Percentiles rank a stretch among this genome's conserved stretches.
Conservation (phyloP, 2,329 filamentous ascomycete genomes). For the Ophiostoma fasciatum region DNA sequence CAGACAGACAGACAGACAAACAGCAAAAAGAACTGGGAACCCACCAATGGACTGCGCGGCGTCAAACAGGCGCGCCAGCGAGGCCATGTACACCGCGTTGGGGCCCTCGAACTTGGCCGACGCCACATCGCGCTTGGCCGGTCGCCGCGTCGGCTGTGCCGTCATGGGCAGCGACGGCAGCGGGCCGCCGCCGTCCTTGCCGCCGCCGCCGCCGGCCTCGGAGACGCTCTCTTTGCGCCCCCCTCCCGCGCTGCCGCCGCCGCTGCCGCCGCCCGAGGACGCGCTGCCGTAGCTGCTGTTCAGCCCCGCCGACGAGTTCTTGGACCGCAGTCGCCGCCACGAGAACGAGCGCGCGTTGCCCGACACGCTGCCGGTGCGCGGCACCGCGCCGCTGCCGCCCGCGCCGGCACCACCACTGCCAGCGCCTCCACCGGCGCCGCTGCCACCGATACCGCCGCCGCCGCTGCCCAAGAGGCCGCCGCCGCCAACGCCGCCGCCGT, state of each 20-base stretch:
- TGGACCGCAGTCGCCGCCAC: constrained; percentile 80
- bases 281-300: constrained; percentile 37
- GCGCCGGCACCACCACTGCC: constrained; percentile 38
- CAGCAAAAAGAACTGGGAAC: constrained; percentile 17
- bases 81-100: constrained; percentile 80
- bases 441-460: constrained; percentile 32
- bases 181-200: constrained; percentile 5
- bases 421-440: constrained; percentile 2
- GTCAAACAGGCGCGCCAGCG: constrained; percentile 81
- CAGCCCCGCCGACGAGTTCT: constrained; percentile 60
- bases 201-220: constrained; percentile 15
- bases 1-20: not conserved
- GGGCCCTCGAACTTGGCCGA: constrained; percentile 65
- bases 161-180: constrained; percentile 71
- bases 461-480: not conserved
- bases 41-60: constrained; percentile 84
- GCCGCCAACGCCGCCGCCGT: too few relatives aligned
- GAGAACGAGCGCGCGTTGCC: constrained; percentile 68
- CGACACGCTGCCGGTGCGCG: constrained; percentile 46
- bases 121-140: constrained; percentile 55
- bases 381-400: constrained; percentile 23
- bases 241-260: constrained; percentile 17
- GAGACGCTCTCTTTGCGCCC: constrained; percentile 32
- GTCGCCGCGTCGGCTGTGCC: constrained; percentile 44
- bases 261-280: too few relatives aligned